These are phyloP conservation scores for Aspergillus sojae DNA, from an alignment of 2,329 filamentous ascomycete genomes.

Conservation along the genomic window DNA sequence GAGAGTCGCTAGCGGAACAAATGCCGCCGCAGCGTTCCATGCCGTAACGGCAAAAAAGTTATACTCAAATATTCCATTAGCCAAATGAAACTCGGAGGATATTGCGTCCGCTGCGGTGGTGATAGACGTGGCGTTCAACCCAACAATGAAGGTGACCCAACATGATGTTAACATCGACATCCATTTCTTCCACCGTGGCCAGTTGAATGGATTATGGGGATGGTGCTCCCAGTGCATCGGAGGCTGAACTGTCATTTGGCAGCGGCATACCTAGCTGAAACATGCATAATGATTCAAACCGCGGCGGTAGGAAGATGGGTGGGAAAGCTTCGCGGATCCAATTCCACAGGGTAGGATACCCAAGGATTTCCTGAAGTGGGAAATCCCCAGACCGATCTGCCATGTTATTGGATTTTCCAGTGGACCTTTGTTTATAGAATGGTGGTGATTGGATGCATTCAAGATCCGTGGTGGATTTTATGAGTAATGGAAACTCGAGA, in stretches of 20 bases:
- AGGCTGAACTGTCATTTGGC: neutral
- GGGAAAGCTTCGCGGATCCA: neutral
- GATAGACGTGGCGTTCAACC: slow-evolving; percentile 25
- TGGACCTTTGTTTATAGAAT: neutral
- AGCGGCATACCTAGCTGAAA: neutral
- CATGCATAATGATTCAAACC: neutral
- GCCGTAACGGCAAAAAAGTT: slow-evolving; percentile 25
- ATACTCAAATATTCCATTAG: slow-evolving; percentile 20
- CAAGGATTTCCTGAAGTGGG: neutral
- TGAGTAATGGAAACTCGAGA: slow-evolving; percentile 6
- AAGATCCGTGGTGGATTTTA: neutral
- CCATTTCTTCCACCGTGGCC: slow-evolving; percentile 22
- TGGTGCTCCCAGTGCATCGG: slow-evolving; percentile 16
- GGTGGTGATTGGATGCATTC: neutral
- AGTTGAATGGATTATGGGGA: slow-evolving; percentile 24
- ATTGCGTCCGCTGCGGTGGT: slow-evolving; percentile 22
- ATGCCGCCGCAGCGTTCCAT: slow-evolving; percentile 22
- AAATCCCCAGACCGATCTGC: neutral
- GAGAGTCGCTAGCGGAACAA: slow-evolving; percentile 22
- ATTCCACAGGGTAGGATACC: neutral
- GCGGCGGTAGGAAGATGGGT: neutral
- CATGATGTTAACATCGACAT: slow-evolving; percentile 19
- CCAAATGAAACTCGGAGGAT: slow-evolving; percentile 17
- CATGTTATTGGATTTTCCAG: neutral
- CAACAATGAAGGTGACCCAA: slow-evolving; percentile 22